Base-by-base conservation (phyloP, 208 protist genomes). In the Jaenimonas drosophilae region DNA sequence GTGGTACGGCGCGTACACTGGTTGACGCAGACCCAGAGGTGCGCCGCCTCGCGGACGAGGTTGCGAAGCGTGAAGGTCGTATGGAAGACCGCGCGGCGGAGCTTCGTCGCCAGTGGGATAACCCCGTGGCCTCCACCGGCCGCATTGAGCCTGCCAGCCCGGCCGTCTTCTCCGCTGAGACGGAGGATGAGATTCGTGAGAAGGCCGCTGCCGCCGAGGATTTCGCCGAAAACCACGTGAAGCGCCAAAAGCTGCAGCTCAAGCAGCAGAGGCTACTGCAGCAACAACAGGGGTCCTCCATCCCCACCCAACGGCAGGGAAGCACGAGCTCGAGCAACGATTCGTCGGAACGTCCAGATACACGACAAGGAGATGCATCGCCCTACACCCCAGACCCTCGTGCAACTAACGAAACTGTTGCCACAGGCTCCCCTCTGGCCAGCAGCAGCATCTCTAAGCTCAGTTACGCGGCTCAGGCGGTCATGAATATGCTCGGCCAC, bases 401-500 rank as follows among this genome's bases (percentile, higher is more conserved):
- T 20, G 37, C 14, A 20, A 11, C 23, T 7, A 42, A 63, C 2
- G 7, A 40, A 11, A 46, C 75, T 16, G 49, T 68, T 42, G 44
- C 44, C n/a, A 70, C 64, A 38, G 54, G 66, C 12, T 43, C 55
- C 6, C 73, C 71, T 12, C 73, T 82, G 70, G 50, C 54, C 0
- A 76, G 70, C 12, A 71, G 71, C 59, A 85, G 77, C 39, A 63
- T 72, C 14, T 41, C 53, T 6, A 68, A 60, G 46, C 49, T 74
- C 12, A 81, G 73, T 28, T 75, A 88, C 41, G 64, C 67, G 36
- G 56, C 79, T 21, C 21, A 75, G 43, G 76, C 70, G 11, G 59
- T 92, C 26, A 79, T 89, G 73, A 79, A 86, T 45, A 69, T 86
- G 54, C 54, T 92, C 14, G 43, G 61, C 20, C 71, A 70, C 43